Evolutionary conservation across 2,329 filamentous ascomycete genomes (phyloP).

Genomic region (Aspergillus spinulosporus): DNA sequence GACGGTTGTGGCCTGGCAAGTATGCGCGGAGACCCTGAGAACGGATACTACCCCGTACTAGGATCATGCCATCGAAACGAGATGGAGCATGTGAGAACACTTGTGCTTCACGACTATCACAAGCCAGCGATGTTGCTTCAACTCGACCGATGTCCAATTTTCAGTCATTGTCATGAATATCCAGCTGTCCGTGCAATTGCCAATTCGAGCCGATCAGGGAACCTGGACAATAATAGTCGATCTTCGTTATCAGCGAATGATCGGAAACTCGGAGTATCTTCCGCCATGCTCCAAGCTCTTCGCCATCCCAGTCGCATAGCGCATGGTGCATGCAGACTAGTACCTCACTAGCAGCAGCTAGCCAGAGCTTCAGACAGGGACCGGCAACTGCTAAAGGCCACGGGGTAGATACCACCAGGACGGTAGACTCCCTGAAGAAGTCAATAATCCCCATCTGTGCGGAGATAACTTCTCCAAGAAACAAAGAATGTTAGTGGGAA

Average conservation of each 20-base stretch:
- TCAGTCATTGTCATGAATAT: background rate
- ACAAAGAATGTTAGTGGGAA: background rate
- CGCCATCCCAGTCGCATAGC: background rate
- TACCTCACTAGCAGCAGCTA: conserved; percentile 11
- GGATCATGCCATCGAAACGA: background rate
- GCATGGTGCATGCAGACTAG: conserved; percentile 9
- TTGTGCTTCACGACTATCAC: conserved; percentile 8
- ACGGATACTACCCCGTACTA: background rate
- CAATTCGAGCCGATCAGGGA: background rate
- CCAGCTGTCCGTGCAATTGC: background rate
- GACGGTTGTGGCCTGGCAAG: background rate
- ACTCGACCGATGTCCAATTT: background rate
- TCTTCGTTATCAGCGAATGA: background rate
- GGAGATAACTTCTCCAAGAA: conserved; percentile 4
- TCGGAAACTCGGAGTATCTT: background rate
- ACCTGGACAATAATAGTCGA: background rate
- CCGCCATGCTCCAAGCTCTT: background rate
- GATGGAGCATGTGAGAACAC: conserved; percentile 3
- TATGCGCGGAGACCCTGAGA: conserved; percentile 3
- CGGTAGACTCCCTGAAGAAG: background rate
- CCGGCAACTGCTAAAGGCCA: background rate
- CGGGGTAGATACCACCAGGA: background rate
- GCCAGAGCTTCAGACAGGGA: conserved; percentile 4
- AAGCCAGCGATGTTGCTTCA: background rate
- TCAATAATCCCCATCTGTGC: background rate